These are phyloP conservation scores for Pseudogymnoascus sp. DNA, from an alignment of 2,329 filamentous ascomycete genomes.

Conservation along the genomic window DNA sequence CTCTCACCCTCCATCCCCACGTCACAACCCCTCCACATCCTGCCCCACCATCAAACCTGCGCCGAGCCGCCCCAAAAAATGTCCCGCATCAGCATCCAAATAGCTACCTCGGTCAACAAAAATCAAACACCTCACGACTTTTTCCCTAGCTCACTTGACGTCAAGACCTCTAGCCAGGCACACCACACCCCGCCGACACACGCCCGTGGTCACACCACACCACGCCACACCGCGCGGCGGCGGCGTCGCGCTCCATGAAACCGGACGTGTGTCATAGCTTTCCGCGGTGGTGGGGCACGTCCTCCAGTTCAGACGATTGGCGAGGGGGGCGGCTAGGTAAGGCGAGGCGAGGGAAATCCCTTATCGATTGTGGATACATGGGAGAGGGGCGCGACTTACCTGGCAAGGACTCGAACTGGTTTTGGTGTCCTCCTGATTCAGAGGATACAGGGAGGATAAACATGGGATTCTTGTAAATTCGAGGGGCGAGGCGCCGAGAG, in stretches of 20 bases:
- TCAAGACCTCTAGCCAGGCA: neutral
- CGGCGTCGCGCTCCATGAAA: slow-evolving; percentile 1
- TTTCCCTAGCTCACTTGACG: neutral
- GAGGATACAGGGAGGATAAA: neutral
- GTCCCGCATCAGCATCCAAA: neutral
- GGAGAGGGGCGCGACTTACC: neutral
- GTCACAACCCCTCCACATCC: neutral
- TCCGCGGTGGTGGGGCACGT: neutral
- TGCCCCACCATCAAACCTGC: neutral
- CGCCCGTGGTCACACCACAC: neutral
- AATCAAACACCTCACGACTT: neutral
- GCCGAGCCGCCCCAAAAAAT: neutral
- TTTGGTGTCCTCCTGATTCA: neutral
- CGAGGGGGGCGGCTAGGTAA: neutral
- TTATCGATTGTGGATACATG: neutral
- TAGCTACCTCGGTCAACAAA: neutral
- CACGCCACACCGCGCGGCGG: neutral
- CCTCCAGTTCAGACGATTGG: neutral
- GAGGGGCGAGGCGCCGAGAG: neutral
- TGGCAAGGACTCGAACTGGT: neutral
- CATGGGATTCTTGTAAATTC: slow-evolving; percentile 1
- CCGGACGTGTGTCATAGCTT: neutral
- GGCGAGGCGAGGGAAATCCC: neutral
- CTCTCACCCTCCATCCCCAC: neutral
- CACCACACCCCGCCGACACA: neutral